phyloP scores from a whole-genome alignment of 176 grass and related monocot genomes.

The Zizania latifolia region DNA sequence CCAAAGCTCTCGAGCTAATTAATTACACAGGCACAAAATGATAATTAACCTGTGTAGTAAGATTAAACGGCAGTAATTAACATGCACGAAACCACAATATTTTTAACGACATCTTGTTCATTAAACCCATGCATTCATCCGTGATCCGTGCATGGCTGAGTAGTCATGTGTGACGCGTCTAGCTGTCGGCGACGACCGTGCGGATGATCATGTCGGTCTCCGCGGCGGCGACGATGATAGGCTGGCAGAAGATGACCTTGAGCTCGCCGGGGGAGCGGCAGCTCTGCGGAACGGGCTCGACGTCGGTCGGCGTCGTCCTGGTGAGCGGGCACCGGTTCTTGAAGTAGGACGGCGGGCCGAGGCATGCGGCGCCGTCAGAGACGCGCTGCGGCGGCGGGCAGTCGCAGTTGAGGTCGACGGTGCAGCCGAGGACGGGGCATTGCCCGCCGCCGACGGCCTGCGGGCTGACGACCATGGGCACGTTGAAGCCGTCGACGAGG shows the following conservation, averaged over 20 bases:
- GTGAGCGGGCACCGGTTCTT: conserved; percentile 36
- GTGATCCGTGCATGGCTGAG: background rate
- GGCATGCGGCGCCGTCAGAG: conserved; percentile 31
- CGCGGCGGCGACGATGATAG: background rate
- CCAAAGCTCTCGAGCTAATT: background rate
- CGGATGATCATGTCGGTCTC: conserved; percentile 36
- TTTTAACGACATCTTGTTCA: background rate
- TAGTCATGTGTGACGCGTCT: background rate
- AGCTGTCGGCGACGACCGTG: conserved; percentile 30
- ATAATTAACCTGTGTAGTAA: background rate
- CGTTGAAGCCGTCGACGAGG: conserved; percentile 58
- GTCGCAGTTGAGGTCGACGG: conserved; percentile 35
- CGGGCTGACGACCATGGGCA: conserved; percentile 40
- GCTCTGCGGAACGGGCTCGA: conserved; percentile 49
- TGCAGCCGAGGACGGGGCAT: conserved; percentile 33
- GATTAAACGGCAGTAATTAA: background rate
- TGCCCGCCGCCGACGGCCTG: conserved; percentile 29
- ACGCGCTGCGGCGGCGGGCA: conserved; percentile 22
- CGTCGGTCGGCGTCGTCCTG: conserved; percentile 32
- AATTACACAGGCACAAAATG: background rate
- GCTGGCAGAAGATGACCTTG: conserved; percentile 45
- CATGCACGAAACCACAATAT: background rate
- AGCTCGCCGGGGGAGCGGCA: conserved; percentile 44
- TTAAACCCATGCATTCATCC: background rate
- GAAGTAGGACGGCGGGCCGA: conserved; percentile 18